A percentile compares a stretch with the other conserved stretches of the same genome.
These are phyloP conservation scores for Irineochytrium annulatum DNA, from an alignment of 192 early-diverging fungal genomes.

Conservation along the genomic window DNA sequence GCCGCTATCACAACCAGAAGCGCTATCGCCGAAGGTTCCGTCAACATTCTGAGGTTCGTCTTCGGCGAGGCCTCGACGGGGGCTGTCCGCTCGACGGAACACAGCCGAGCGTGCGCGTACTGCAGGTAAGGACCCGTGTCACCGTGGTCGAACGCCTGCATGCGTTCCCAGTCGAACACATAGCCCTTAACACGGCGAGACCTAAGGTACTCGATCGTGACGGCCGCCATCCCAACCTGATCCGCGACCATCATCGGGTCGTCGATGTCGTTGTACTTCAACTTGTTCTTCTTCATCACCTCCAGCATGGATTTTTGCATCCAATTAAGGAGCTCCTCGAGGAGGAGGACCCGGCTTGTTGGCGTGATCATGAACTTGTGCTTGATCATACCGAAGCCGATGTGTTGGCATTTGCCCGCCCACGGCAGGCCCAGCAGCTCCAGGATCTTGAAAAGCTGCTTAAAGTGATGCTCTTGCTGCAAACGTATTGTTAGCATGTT, in stretches of 20 bases:
- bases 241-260: slow-evolving; percentile 80
- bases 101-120: slow-evolving; percentile 96
- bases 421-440: slow-evolving; percentile 79
- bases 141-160: slow-evolving; percentile 95
- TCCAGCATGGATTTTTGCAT: slow-evolving; percentile 85
- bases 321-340: slow-evolving; percentile 89
- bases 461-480: slow-evolving; percentile 90
- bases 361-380: slow-evolving; percentile 89
- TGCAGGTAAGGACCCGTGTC: slow-evolving; percentile 99
- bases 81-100: slow-evolving; percentile 80
- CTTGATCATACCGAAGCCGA: slow-evolving; percentile 92
- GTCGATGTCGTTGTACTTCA: slow-evolving; percentile 76
- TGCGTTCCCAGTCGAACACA: slow-evolving; percentile 83
- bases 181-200: slow-evolving; percentile 93
- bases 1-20: slow-evolving; percentile 72
- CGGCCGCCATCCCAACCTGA: slow-evolving; percentile 86
- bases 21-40: slow-evolving; percentile 64
- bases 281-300: slow-evolving; percentile 85
- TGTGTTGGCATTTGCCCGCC: slow-evolving; percentile 77
- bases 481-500: no score
- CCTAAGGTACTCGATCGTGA: slow-evolving; percentile 87
- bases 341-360: slow-evolving; percentile 90
- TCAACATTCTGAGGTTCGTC: slow-evolving; percentile 59
- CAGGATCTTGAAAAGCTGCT: slow-evolving; percentile 91
- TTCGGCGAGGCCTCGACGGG: slow-evolving; percentile 4